These are phyloP conservation scores for Schoenoplectus triqueter DNA, from an alignment of 202 grass and related monocot genomes.

Conservation along the genomic window DNA sequence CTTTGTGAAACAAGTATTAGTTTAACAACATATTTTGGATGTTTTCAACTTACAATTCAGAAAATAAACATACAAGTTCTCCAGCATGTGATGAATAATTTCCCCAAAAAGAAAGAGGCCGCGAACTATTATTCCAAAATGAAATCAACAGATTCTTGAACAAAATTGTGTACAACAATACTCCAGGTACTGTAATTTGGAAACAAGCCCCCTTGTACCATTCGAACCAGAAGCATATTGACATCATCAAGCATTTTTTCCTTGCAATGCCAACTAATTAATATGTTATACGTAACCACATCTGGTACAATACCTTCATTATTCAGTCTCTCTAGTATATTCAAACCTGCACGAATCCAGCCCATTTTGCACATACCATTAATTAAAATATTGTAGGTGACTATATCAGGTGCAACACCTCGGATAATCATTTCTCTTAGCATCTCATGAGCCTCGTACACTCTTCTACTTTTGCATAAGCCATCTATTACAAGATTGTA, in stretches of 20 bases:
- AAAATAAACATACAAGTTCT: slow-evolving; percentile 3
- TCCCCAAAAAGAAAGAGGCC: not conserved
- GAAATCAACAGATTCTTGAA: slow-evolving; percentile 44
- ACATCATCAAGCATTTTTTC: slow-evolving; percentile 69
- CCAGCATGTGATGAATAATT: not conserved
- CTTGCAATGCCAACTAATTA: slow-evolving; percentile 97
- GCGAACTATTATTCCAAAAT: slow-evolving; percentile 26
- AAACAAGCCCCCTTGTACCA: slow-evolving; percentile 52
- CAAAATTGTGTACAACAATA: slow-evolving; percentile 75
- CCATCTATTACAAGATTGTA: slow-evolving; percentile 82
- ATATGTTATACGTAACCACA: slow-evolving; percentile 90
- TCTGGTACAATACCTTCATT: slow-evolving; percentile 67
- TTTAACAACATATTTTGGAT: not conserved
- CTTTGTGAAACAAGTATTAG: not conserved
- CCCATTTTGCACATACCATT: slow-evolving; percentile 90
- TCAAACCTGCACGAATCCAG: slow-evolving; percentile 72
- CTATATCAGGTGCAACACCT: slow-evolving; percentile 77
- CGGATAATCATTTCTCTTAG: slow-evolving; percentile 77
- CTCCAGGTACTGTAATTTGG: slow-evolving; percentile 73
- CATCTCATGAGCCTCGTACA: slow-evolving; percentile 73
- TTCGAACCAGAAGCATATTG: slow-evolving; percentile 63
- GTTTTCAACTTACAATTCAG: slow-evolving; percentile 28
- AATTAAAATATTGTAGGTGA: slow-evolving; percentile 92
- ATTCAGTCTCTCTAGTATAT: slow-evolving; percentile 78
- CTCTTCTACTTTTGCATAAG: slow-evolving; percentile 68